Conservation (phyloP, 2,329 filamentous ascomycete species). For the Anisogramma anomala region DNA sequence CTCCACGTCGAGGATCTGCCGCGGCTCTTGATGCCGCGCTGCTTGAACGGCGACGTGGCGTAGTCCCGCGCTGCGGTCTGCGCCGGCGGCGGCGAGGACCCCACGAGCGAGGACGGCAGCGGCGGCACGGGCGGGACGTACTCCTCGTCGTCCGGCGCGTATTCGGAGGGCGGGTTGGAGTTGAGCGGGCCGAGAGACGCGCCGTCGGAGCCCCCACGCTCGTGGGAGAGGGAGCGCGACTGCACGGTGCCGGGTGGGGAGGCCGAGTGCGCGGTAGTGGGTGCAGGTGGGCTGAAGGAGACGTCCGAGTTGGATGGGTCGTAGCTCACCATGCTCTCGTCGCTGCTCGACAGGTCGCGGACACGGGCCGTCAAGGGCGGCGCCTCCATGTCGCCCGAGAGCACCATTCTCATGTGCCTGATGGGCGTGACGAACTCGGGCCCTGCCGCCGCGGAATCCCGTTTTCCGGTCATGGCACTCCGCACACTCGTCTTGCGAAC, state of each 20-base stretch:
- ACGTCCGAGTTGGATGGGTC: constrained; percentile 56
- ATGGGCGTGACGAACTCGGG: constrained; percentile 44
- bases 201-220: constrained; percentile 21
- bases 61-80: constrained; percentile 11
- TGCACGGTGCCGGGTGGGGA: constrained; percentile 15
- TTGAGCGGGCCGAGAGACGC: constrained; percentile 27
- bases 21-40: constrained; percentile 31
- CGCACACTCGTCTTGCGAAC: constrained; percentile 43
- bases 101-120: constrained; percentile 28
- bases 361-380: constrained; percentile 31
- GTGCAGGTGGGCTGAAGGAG: constrained; percentile 40
- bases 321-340: constrained; percentile 61
- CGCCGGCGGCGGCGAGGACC: constrained; percentile 12
- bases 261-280: constrained; percentile 23
- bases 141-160: constrained; percentile 21
- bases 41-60: constrained; percentile 17
- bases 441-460: constrained; percentile 29
- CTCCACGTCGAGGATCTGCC: constrained; percentile 26
- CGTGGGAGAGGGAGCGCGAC: constrained; percentile 22
- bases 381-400: constrained; percentile 37
- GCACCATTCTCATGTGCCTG: constrained; percentile 51
- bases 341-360: constrained; percentile 37
- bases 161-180: constrained; percentile 30
- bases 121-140: constrained; percentile 46
- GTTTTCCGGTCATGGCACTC: constrained; percentile 36